phyloP scores from a whole-genome alignment of 176 grass and related monocot genomes.

The Ampelocalamus luodianensis region DNA sequence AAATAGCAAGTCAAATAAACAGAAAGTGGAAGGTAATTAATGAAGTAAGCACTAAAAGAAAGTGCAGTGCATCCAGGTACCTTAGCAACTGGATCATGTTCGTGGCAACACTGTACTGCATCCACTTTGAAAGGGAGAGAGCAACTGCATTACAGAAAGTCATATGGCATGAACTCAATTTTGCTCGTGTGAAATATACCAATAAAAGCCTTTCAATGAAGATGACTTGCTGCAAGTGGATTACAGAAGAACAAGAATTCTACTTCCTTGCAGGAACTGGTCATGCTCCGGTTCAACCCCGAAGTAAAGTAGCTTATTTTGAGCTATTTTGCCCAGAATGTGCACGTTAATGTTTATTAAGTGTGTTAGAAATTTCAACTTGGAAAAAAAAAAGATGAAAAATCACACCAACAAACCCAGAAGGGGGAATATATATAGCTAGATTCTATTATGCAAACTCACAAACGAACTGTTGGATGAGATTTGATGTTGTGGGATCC shows the following conservation, averaged over 20 bases:
- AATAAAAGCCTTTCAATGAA: slow-evolving; percentile 9
- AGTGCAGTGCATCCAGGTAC: slow-evolving; percentile 47
- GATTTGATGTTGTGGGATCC: slow-evolving; percentile 17
- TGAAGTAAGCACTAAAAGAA: slow-evolving; percentile 22
- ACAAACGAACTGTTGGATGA: not conserved
- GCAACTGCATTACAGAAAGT: slow-evolving; percentile 62
- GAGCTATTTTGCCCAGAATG: no score
- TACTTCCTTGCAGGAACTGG: not conserved
- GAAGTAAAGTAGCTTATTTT: no score
- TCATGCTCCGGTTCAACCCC: not conserved
- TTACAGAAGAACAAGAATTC: not conserved
- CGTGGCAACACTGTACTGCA: slow-evolving; percentile 77
- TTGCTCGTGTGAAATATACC: slow-evolving; percentile 14
- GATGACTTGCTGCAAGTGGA: slow-evolving; percentile 18
- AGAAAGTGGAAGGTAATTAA: slow-evolving; percentile 36
- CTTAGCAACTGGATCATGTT: slow-evolving; percentile 89
- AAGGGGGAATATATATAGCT: not conserved
- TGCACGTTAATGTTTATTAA: no score
- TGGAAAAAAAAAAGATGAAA: not conserved
- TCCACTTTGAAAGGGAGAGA: slow-evolving; percentile 94
- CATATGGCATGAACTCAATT: slow-evolving; percentile 33
- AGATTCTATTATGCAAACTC: not conserved
- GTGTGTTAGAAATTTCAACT: no score
- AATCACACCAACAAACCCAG: not conserved
- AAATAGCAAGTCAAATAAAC: slow-evolving; percentile 46